A percentile compares a stretch with the other conserved stretches of the same genome.
phyloP scores from a whole-genome alignment of 371 early-diverging fungal genomes.

The Batrachochytrium dendrobatidis region DNA sequence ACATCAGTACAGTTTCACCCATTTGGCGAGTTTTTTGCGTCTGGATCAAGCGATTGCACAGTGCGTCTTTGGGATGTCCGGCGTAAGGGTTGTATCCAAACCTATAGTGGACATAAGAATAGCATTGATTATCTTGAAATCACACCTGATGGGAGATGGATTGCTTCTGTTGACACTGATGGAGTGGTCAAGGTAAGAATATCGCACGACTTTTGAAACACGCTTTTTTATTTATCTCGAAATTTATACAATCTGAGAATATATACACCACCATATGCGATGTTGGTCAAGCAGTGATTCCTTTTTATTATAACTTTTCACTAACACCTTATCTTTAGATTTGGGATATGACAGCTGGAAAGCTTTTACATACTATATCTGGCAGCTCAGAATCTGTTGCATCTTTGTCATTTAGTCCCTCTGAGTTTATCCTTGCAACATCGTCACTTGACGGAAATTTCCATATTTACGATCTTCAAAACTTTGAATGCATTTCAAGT shows the following conservation, averaged over 20 bases:
- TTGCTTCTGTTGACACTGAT: slow-evolving; percentile 37
- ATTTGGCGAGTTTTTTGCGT: slow-evolving; percentile 59
- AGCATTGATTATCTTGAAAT: slow-evolving; percentile 28
- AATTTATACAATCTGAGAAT: too few species aligned
- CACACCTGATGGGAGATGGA: slow-evolving; percentile 55
- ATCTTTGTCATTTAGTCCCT: slow-evolving; percentile 39
- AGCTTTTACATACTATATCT: slow-evolving; percentile 33
- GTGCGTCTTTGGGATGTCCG: slow-evolving; percentile 60
- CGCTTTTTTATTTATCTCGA: too few species aligned
- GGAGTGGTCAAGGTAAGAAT: slow-evolving; percentile 38
- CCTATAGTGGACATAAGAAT: slow-evolving; percentile 34
- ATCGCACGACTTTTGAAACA: not conserved
- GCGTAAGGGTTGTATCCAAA: slow-evolving; percentile 49
- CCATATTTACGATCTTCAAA: slow-evolving; percentile 41
- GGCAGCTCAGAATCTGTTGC: slow-evolving; percentile 27
- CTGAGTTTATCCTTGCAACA: slow-evolving; percentile 39
- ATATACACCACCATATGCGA: too few species aligned
- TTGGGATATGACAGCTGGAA: slow-evolving; percentile 56
- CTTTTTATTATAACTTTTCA: too few species aligned
- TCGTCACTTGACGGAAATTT: slow-evolving; percentile 27
- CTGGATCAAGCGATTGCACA: slow-evolving; percentile 49
- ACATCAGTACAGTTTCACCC: slow-evolving; percentile 50
- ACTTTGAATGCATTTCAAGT: slow-evolving; percentile 31
- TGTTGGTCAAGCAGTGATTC: too few species aligned
- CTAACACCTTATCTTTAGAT: too few species aligned